These are phyloP conservation scores for Leccinum solheimii DNA, from an alignment of 1,284 basidiomycete genomes.

Conservation along the genomic window DNA sequence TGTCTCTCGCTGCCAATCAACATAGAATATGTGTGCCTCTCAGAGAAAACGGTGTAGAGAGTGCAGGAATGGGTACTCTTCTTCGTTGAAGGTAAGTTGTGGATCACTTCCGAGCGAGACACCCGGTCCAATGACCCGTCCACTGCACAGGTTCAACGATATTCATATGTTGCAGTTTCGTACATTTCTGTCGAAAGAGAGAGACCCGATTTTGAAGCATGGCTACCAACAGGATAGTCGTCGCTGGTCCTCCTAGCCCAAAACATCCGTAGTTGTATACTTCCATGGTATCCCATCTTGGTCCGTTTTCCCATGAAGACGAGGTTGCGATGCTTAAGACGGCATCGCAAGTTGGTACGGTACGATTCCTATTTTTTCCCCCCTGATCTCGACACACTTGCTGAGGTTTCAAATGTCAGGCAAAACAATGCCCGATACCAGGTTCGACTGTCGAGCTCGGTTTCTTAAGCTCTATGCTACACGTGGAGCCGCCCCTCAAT, in stretches of 20 bases:
- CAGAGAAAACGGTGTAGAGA: slow-evolving; percentile 44
- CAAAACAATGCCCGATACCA: no score
- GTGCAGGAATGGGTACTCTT: slow-evolving; percentile 74
- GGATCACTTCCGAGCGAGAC: slow-evolving; percentile 46
- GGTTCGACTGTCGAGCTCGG: slow-evolving; percentile 69
- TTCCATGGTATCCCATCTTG: slow-evolving; percentile 67
- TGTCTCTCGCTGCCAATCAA: slow-evolving; percentile 5
- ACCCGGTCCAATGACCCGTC: slow-evolving; percentile 40
- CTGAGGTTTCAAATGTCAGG: slow-evolving; percentile 40
- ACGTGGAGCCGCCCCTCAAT: slow-evolving; percentile 68
- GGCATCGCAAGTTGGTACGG: slow-evolving; percentile 59
- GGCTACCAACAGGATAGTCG: slow-evolving; percentile 84
- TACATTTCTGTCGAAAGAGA: slow-evolving; percentile 73
- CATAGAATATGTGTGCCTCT: slow-evolving; percentile 42
- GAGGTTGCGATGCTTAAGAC: slow-evolving; percentile 81
- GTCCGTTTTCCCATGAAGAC: slow-evolving; percentile 74
- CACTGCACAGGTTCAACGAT: slow-evolving; percentile 54
- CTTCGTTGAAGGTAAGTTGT: slow-evolving; percentile 43
- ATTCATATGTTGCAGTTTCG: slow-evolving; percentile 70
- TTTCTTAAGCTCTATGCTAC: slow-evolving; percentile 75
- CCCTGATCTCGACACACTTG: slow-evolving; percentile 1
- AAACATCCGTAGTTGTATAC: slow-evolving; percentile 80
- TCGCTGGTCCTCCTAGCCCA: slow-evolving; percentile 86
- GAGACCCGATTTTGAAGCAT: slow-evolving; percentile 68
- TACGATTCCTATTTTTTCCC: neutral